Evolutionary conservation across 2,329 filamentous ascomycete species (phyloP).

Genomic region (Fusarium buharicum): DNA sequence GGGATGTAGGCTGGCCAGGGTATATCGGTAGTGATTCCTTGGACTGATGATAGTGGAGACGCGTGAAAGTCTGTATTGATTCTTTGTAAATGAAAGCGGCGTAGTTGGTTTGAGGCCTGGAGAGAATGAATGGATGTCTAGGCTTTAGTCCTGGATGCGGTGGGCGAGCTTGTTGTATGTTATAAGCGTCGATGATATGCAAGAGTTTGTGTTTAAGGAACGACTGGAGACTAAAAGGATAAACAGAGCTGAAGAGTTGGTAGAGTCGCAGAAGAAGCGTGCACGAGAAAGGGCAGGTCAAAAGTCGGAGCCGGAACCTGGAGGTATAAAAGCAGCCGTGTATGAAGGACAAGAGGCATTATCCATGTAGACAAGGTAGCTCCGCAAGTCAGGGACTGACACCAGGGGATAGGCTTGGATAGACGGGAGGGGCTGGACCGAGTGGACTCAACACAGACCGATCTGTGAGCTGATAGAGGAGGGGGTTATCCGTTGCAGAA

Average conservation of each 20-base stretch:
- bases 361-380: slow-evolving; percentile 44
- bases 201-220: slow-evolving; percentile 43
- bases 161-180: slow-evolving; percentile 38
- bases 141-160: slow-evolving; percentile 23
- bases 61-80: slow-evolving; percentile 25
- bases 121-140: slow-evolving; percentile 29
- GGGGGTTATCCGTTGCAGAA: slow-evolving; percentile 35
- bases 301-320: slow-evolving; percentile 46
- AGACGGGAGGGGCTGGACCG: slow-evolving; percentile 45
- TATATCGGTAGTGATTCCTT: slow-evolving; percentile 36
- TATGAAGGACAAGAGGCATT: slow-evolving; percentile 45
- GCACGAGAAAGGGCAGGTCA: slow-evolving; percentile 39
- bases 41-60: slow-evolving; percentile 26
- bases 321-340: slow-evolving; percentile 48
- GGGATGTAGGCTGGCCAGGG: slow-evolving; percentile 32
- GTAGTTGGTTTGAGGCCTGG: slow-evolving; percentile 40
- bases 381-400: slow-evolving; percentile 42
- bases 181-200: slow-evolving; percentile 40
- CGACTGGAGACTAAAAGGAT: slow-evolving; percentile 41
- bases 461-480: slow-evolving; percentile 42
- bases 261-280: slow-evolving; percentile 42
- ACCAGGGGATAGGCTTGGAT: slow-evolving; percentile 44
- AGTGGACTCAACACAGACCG: slow-evolving; percentile 43
- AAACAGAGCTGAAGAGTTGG: slow-evolving; percentile 40
- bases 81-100: slow-evolving; percentile 40